Base-by-base conservation (phyloP, 495 filamentous ascomycete species). In the Neurospora tetrasperma region DNA sequence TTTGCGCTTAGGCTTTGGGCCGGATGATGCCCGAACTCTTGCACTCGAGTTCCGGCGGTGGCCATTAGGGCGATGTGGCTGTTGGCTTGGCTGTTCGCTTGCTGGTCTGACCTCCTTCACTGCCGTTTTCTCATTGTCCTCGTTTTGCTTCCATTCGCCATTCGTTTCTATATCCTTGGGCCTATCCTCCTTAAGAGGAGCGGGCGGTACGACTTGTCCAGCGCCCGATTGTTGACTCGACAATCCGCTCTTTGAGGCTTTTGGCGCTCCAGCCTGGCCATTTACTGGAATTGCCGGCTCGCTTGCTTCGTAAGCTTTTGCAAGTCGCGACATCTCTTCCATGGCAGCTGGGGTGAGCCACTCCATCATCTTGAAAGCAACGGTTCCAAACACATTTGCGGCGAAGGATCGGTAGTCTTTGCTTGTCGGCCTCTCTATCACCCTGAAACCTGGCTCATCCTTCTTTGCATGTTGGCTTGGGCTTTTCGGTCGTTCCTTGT, bases 381-480 rank as follows among this genome's bases (percentile, higher is more conserved):
- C 84, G 4, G 93, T 93, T 74, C 91, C 90, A 76, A 95, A 94
- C 4, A 96, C 83, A 73, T 92, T 92, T 66, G 94, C 93, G 10
- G 91, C 91, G 75, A 96, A 94, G 1, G 93, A 95, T 73, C 92
- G 91, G 23, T 93, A 91, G 77, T 96, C 93, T 76, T 91, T 94
- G 75, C 87, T 85, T 9, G 82, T 80, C 59, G 89, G 86, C 62
- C 82, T 80, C 74, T 86, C 87, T 59, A 69, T 78, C 42, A 85
- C 74, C 5, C 73, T 46, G 59, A 80, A 80, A 46, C 69, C 73
- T 6, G 76, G 74, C 46, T 40, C 43, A 74, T 72, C 71, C 72
- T 76, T 39, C 73, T 72, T 14, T 74, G 70, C 12, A 41, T 66
- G 48, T 48, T 71, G 70, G 12, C 41, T 42, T 23, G 38, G 73